Evolutionary conservation across 345 rosid species (phyloP), one percentile per base, ranked within the genome.

Genomic region (Arabidopsis suecica): DNA sequence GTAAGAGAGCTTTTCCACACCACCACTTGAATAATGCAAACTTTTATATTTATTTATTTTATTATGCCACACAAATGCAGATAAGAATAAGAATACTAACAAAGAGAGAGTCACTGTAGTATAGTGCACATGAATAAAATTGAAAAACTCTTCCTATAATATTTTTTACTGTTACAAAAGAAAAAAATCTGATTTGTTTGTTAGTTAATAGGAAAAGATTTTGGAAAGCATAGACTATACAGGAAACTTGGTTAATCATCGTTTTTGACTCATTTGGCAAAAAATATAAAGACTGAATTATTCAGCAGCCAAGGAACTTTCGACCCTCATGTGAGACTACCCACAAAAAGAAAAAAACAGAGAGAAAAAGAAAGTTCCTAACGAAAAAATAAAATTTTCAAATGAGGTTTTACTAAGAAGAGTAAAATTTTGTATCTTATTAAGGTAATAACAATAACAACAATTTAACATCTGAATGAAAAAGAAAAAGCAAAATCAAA

Each of bases 21-120:
- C 78, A 72, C 81, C 74, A 67, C 74, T 72, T 78, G 78, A 53
- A 71, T 78, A 60, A 78, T 73, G 64, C 78, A 66, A 25, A 28
- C 32, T 28, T 28, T 28, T 25, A 7, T 16, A 57, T 25, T 25
- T 48, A 57, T 38, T 57, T 57, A 12, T 41, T 56, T 58, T 25
- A 42, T 38, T 42, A 47, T 77, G 38, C 16, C 47, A 47, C 63
- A 71, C 4, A 78, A 78, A 71, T 65, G 73, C 12, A 66, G 50
- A 78, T 73, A 72, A 73, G 75, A 69, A 73, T 53, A 45, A 18
- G 14, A 41, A 34, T 25, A 2, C 49, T 28, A 42, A 23, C 37
- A 11, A 13, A 28, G 48, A 16, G 44, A 57, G 23, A 33, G 11
- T n/a, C 45, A 9, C 44, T 30, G 48, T 64, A 55, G 55, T 64